These are phyloP conservation scores for Plasmodium coatneyi DNA, from an alignment of 169 alveolate species.

Conservation along the genomic window DNA sequence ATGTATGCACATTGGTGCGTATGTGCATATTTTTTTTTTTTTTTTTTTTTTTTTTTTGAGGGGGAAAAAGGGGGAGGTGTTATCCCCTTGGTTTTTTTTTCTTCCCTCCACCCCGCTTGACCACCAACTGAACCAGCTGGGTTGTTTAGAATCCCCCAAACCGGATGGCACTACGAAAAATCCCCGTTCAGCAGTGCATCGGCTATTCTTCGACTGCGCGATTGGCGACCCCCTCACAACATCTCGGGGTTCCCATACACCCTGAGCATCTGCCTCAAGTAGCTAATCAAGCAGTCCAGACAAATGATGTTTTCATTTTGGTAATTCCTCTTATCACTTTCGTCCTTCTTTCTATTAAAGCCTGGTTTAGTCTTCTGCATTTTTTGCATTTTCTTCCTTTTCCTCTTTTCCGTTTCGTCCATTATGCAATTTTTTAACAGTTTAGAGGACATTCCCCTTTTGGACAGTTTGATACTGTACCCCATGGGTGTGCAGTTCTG, in stretches of 20 bases:
- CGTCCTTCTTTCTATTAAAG: not conserved
- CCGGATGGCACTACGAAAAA: not conserved
- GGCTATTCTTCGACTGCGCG: not conserved
- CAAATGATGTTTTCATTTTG: conserved; percentile 58
- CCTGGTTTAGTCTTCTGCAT: not conserved
- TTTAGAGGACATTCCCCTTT: conserved; percentile 1
- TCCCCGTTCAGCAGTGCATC: not conserved
- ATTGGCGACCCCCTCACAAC: not conserved
- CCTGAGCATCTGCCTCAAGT: conserved; percentile 40
- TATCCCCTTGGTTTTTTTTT: not conserved
- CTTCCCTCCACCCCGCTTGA: not conserved
- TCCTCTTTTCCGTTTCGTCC: not conserved
- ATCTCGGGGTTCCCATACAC: conserved; percentile 62
- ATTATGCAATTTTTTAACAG: not conserved
- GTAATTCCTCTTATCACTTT: conserved; percentile 5
- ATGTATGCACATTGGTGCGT: not conserved
- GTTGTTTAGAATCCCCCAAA: not conserved
- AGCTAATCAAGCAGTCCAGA: conserved; percentile 42
- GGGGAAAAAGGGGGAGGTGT: not conserved
- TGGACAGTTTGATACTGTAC: conserved; percentile 2
- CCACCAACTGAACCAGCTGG: not conserved
- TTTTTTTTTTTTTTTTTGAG: no score
- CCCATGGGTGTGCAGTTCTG: conserved; percentile 8
- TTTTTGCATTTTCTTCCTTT: not conserved
- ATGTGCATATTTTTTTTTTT: not conserved